Evolutionary conservation across 208 protist species (phyloP).

Genomic region (Crithidia expoeki): DNA sequence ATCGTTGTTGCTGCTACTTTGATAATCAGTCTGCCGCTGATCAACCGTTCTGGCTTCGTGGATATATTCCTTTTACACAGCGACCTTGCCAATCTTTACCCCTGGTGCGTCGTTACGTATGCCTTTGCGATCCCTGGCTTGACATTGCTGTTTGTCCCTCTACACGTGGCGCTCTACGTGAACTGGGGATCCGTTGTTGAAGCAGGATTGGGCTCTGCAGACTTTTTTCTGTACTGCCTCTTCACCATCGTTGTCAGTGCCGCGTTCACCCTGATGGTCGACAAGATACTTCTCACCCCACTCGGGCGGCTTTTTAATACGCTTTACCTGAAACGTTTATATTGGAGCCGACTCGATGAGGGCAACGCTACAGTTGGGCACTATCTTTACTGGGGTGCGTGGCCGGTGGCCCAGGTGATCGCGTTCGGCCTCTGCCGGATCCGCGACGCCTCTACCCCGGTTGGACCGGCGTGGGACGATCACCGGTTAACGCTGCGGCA

Average conservation of each 20-base stretch:
- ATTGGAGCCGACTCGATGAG: neutral
- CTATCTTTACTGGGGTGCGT: constrained; percentile 42
- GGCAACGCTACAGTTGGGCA: neutral
- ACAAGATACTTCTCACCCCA: neutral
- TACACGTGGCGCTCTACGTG: constrained; percentile 26
- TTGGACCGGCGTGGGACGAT: neutral
- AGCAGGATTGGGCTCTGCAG: constrained; percentile 22
- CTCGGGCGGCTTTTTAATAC: neutral
- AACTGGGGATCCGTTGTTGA: constrained; percentile 39
- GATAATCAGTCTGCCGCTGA: constrained; percentile 6
- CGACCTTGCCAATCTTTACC: neutral
- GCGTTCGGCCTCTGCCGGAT: constrained; percentile 28
- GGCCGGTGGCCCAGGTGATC: constrained; percentile 40
- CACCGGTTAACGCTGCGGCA: constrained; percentile 24
- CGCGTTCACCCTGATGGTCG: constrained; percentile 28
- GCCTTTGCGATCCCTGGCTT: constrained; percentile 7
- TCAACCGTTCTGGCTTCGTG: neutral
- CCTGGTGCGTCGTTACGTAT: constrained; percentile 29
- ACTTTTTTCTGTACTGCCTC: constrained; percentile 32
- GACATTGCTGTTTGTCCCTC: constrained; percentile 14
- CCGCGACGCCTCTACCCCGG: constrained; percentile 6
- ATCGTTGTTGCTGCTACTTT: neutral
- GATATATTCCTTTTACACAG: neutral
- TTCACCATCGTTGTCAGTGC: constrained; percentile 30
- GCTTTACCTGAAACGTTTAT: neutral